Base-by-base conservation (phyloP, 2,329 filamentous ascomycete species). In the Huntiella abstrusa region DNA sequence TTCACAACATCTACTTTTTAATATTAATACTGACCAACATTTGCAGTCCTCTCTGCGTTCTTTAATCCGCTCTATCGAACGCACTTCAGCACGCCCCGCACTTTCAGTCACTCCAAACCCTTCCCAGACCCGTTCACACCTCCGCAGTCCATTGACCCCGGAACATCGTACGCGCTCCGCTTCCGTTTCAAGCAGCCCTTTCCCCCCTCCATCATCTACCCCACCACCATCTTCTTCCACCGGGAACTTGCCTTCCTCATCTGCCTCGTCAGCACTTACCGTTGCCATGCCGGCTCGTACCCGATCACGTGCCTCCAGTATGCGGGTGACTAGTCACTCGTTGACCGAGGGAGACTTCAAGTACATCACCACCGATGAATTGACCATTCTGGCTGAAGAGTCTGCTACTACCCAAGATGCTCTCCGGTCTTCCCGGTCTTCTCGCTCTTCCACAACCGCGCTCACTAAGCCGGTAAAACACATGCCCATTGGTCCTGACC, bases 401-500 rank as follows among this genome's bases (percentile, higher is more conserved):
- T 43, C 46, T 10, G 22, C 22, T 10, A 10, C 7, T 8, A 38
- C 35, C 7, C 11, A 37, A 19, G 32, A 37, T 41, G 15, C 41
- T 12, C 32, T 33, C 39, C 16, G 19, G n/a, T 41, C 35, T 11
- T 33, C 17, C 17, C 50, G 47, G n/a, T 42, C 41, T 15, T 42
- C 47, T 10, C 44, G 41, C 10, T 36, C 41, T n/a, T 35, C 43
- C 11, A 43, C 40, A 22, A n/a, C 46, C 3, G 28, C 45, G 4
- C 12, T 46, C 3, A 32, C 15, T 5, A 39, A 39, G 15, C 37
- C 40, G 15, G n/a, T 41, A n/a, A 45, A 42, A 13, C 15, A 53
- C 45, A 55, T 59, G 34, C 63, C 61, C 3, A 59, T 77, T 3
- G 71, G 66, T 0, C 75, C 75, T 0, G 75, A 79, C 52, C 63